Evolutionary conservation across 805 yeast species (phyloP).

Genomic region (Zygotorulaspora chibaensis): DNA sequence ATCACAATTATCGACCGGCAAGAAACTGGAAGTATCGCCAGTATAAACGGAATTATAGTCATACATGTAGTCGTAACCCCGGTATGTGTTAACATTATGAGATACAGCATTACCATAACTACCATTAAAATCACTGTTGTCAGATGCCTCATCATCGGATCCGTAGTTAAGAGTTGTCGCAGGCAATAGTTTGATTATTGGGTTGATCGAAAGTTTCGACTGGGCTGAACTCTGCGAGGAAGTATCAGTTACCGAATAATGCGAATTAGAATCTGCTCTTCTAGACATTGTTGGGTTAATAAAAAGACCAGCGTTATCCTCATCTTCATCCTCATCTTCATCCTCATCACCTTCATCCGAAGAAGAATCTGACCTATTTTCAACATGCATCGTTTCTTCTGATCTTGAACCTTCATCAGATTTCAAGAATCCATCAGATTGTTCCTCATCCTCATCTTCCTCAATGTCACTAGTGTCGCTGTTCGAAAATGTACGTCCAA

Average conservation of each 20-base stretch:
- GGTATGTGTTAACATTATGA: constrained; percentile 64
- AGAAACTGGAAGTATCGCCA: constrained; percentile 39
- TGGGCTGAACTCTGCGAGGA: constrained; percentile 25
- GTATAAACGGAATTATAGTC: constrained; percentile 77
- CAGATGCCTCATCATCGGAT: constrained; percentile 56
- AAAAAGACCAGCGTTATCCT: constrained; percentile 33
- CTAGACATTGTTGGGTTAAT: constrained; percentile 32
- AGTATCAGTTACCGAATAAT: constrained; percentile 26
- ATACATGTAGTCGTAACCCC: constrained; percentile 75
- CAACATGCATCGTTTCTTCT: background rate
- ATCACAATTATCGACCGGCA: constrained; percentile 35
- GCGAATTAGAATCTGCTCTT: constrained; percentile 25
- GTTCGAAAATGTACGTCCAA: constrained; percentile 37
- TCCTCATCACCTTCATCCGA: constrained; percentile 15
- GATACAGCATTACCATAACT: constrained; percentile 51
- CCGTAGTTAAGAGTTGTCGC: constrained; percentile 82
- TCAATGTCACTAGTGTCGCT: constrained; percentile 12
- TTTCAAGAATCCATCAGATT: background rate
- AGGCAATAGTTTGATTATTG: constrained; percentile 76
- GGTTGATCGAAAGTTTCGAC: constrained; percentile 24
- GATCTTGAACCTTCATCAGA: constrained; percentile 13
- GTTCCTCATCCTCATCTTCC: constrained; percentile 16
- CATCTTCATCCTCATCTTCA: constrained; percentile 30
- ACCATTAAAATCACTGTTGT: constrained; percentile 37
- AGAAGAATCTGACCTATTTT: constrained; percentile 11